Evolutionary conservation across 805 yeast genomes (phyloP).

Genomic region (Yarrowia divulgata): DNA sequence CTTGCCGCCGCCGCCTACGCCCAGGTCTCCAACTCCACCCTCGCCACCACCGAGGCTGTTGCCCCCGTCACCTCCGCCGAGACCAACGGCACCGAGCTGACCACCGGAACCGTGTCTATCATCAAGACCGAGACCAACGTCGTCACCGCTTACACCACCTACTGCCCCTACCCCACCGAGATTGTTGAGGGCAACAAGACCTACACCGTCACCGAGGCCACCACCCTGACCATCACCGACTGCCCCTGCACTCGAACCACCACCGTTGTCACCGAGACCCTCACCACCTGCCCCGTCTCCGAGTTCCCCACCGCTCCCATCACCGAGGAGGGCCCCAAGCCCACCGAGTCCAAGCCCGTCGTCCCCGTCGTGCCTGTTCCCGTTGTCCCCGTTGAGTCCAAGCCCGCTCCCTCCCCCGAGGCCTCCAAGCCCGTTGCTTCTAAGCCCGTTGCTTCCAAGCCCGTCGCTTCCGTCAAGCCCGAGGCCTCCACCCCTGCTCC

Average conservation of each 20-base stretch:
- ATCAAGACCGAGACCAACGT: slow-evolving; percentile 51
- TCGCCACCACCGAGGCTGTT: slow-evolving; percentile 23
- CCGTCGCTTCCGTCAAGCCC: slow-evolving; percentile 38
- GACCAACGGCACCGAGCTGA: slow-evolving; percentile 53
- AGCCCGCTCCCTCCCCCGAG: slow-evolving; percentile 22
- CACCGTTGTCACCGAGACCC: slow-evolving; percentile 47
- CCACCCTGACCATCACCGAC: slow-evolving; percentile 85
- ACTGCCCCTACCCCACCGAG: slow-evolving; percentile 80
- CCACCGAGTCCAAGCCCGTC: slow-evolving; percentile 40
- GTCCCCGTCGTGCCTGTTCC: slow-evolving; percentile 26
- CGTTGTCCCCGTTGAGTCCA: slow-evolving; percentile 14
- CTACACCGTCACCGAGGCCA: slow-evolving; percentile 76
- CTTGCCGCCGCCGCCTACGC: slow-evolving; percentile 44
- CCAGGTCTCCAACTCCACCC: slow-evolving; percentile 38
- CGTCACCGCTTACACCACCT: slow-evolving; percentile 78
- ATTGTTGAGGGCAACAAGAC: slow-evolving; percentile 70
- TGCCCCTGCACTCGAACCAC: slow-evolving; percentile 78
- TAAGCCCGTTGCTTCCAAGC: slow-evolving; percentile 39
- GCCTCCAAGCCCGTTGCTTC: slow-evolving; percentile 41
- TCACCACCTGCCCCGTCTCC: slow-evolving; percentile 48
- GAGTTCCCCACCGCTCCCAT: slow-evolving; percentile 40
- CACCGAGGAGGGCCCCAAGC: slow-evolving; percentile 34
- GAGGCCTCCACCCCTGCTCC: not conserved
- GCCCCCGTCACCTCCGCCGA: slow-evolving; percentile 51
- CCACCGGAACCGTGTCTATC: slow-evolving; percentile 54